Base-by-base conservation (phyloP, 2,329 filamentous ascomycete genomes). In the Metarhizium anisopliae region DNA sequence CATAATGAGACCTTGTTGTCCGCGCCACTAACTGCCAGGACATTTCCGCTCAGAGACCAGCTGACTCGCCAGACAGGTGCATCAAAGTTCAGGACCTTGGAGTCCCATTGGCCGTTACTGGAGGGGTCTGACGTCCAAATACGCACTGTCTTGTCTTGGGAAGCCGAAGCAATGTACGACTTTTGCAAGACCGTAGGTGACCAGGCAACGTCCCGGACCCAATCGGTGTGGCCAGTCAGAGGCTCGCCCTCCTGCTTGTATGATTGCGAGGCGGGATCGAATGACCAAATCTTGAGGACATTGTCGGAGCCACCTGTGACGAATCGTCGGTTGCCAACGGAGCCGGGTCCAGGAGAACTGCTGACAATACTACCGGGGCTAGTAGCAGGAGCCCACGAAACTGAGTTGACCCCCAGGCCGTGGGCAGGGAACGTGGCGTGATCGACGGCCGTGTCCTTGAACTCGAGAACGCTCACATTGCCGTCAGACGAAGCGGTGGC, bases 181-280 rank as follows among this genome's bases (percentile, higher is more conserved):
- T 96, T 96, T 66, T 92, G 89, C 57, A 99, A 80, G 55, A 97
- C 89, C 29, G 91, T 96, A 11, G 94, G 94, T 52, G 89, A 93
- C 94, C 94, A 99, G 14, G 93, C 90, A 13, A 99, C 94, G 71
- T 99, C 94, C 60, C 94, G 86, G 55, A 99, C 94, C 94, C 94
- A 99, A 76, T 97, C 94, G 6, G 84, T 82, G 74, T 99, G 94
- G 60, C 94, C 94, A 2, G 79, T 74, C 61, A 99, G 77, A 11
- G 87, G 74, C 60, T 82, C 80, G 29, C 78, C 70, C 69, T 86
- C 83, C 64, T 79, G 77, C 69, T 80, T 82, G 71, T 86, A 88
- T 32, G 72, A 74, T 67, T 84, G 77, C 6, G 76, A 74, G n/a
- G 80, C 76, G 20, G 76, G 63, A 70, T 88, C 90, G 65, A 84